Evolutionary conservation across 345 rosid species (phyloP), one percentile per base, ranked within the genome.

Genomic region (Rubroshorea leprosula): DNA sequence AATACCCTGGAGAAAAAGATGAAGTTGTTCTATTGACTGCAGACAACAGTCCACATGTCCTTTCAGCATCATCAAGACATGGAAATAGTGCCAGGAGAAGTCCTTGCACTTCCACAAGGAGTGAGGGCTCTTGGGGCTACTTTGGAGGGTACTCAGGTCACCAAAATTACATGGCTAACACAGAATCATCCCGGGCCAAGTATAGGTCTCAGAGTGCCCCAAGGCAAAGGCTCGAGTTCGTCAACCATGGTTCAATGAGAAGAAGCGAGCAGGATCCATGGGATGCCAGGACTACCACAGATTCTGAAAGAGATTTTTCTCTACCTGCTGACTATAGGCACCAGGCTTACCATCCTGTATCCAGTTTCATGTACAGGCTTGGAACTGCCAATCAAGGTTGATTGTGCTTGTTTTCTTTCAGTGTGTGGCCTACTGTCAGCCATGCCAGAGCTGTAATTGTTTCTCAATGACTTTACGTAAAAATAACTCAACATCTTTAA

Each of bases 161-260:
- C 63, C 99, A 96, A 2, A 94, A 84, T 78, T 94, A 83, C 79
- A 94, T 93, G 99, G 72, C 90, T 9, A 75, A 85, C 79, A 93
- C 99, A 0, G 95, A 93, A 67, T 89, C 99, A 18, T 87, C 87
- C 44, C 78, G 73, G 57, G 99, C 93, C 2, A 84, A 83, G 83
- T 82, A 79, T 22, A 74, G 99, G 72, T 89, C 97, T 23, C 95
- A 85, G 53, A 93, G 99, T 65, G 92, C 86, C 18, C 99, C 97
- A 4, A 83, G 87, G 85, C 99, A 89, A 75, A 80, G 99, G 80
- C 70, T 83, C 7, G 95, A 82, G 67, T 64, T 82, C 22, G 87
- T 77, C 29, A 79, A 62, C 51, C 66, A 68, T 23, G 68, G 82
- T 66, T 79, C 68, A 6, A 56, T 58, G 35, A 68, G 60, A 58